Conservation (phyloP, 768 basidiomycete species). For the Lyophyllum atratum region DNA sequence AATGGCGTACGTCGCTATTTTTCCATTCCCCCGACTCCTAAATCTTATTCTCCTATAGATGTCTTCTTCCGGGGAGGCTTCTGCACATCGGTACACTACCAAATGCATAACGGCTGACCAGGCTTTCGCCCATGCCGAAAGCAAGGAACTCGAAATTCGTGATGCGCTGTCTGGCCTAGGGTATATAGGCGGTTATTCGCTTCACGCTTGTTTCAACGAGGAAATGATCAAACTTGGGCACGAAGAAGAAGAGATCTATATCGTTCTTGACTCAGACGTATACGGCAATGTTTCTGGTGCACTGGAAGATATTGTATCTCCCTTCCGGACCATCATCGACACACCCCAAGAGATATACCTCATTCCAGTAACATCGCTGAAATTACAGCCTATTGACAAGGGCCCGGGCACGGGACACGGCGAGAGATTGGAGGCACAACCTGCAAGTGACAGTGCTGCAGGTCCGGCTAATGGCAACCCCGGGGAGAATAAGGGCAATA, state of each 20-base stretch:
- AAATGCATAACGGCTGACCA: neutral
- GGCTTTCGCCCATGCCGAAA: neutral
- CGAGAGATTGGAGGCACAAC: neutral
- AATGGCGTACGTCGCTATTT: slow-evolving; percentile 39
- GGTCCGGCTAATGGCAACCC: neutral
- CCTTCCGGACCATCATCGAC: neutral
- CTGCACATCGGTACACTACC: neutral
- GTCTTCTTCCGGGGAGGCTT: too few species aligned
- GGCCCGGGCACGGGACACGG: neutral
- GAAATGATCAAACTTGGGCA: neutral
- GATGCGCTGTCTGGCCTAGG: neutral
- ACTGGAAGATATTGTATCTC: neutral
- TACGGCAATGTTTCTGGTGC: neutral
- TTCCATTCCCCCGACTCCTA: slow-evolving; percentile 1
- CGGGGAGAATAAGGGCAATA: neutral
- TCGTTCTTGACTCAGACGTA: neutral
- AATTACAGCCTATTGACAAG: neutral
- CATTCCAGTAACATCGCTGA: neutral
- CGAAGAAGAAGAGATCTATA: neutral
- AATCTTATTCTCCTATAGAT: slow-evolving; percentile 11
- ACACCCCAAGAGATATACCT: neutral
- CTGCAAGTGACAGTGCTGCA: neutral
- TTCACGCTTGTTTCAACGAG: slow-evolving; percentile 1
- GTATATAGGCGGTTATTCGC: neutral
- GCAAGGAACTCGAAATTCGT: neutral